Conservation (phyloP, 176 grass and related monocot genomes). For the Poa pratensis region DNA sequence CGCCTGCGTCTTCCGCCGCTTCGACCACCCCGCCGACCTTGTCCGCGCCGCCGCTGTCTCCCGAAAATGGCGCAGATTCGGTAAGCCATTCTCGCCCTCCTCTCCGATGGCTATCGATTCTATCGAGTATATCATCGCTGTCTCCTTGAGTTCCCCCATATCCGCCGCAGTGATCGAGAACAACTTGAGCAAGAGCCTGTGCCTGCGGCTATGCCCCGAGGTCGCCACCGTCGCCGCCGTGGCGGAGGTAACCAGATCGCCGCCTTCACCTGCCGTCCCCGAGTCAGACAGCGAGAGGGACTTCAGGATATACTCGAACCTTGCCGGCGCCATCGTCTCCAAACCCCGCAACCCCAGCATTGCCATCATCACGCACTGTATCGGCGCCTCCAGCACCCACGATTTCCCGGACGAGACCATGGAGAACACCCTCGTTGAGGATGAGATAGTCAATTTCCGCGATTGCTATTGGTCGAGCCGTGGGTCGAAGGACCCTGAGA, state of each 20-base stretch:
- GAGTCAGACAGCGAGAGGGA: conserved; percentile 60
- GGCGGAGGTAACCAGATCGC: conserved; percentile 41
- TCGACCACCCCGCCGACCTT: conserved; percentile 70
- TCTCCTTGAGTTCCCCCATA: neutral
- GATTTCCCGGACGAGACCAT: conserved; percentile 76
- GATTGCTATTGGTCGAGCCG: conserved; percentile 93
- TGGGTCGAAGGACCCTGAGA: conserved; percentile 49
- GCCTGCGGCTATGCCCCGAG: conserved; percentile 62
- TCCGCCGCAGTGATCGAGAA: conserved; percentile 59
- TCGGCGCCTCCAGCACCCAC: conserved; percentile 89
- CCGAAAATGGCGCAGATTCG: conserved; percentile 81
- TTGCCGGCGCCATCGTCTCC: conserved; percentile 58
- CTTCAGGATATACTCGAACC: conserved; percentile 61
- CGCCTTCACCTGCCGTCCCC: conserved; percentile 14
- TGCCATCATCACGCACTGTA: conserved; percentile 52
- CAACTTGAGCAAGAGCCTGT: conserved; percentile 68
- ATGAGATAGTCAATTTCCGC: conserved; percentile 1
- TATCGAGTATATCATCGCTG: neutral
- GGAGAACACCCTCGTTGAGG: conserved; percentile 62
- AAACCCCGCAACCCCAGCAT: conserved; percentile 30
- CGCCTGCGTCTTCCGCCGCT: conserved; percentile 45
- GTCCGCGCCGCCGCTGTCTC: conserved; percentile 69
- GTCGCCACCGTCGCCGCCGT: conserved; percentile 57
- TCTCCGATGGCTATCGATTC: neutral
- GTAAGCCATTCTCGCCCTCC: conserved; percentile 9